A percentile compares a stretch with the other conserved stretches of the same genome.
Conservation (phyloP, 768 basidiomycete species). For the Tephrocybe sp. region DNA sequence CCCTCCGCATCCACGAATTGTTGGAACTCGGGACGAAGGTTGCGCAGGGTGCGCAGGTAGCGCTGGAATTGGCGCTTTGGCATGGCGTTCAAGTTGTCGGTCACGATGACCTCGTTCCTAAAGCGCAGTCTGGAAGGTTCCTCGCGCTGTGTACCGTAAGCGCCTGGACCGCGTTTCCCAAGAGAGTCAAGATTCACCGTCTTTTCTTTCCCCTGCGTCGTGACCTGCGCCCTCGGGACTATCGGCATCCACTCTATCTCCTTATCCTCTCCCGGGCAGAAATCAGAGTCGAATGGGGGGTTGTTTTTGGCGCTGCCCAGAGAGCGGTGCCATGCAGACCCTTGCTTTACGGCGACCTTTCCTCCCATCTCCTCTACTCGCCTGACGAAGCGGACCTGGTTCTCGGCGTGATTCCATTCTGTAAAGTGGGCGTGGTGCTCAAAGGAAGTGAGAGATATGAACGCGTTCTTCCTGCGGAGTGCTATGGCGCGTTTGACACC, state of each 20-base stretch:
- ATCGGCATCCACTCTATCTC: not conserved
- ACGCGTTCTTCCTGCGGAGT: conserved; percentile 59
- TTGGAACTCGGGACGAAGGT: conserved; percentile 55
- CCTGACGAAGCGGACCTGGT: conserved; percentile 65
- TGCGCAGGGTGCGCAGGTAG: conserved; percentile 61
- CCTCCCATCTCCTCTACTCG: conserved; percentile 65
- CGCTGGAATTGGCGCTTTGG: conserved; percentile 51
- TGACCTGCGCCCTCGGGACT: conserved; percentile 7
- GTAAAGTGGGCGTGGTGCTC: conserved; percentile 77
- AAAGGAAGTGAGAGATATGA: conserved; percentile 64
- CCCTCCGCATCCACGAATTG: conserved; percentile 35
- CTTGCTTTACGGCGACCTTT: conserved; percentile 26
- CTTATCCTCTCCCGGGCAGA: conserved; percentile 28
- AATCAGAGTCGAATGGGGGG: conserved; percentile 50
- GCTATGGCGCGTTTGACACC: conserved; percentile 84
- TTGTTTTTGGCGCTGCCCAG: conserved; percentile 35
- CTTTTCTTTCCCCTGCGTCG: conserved; percentile 1
- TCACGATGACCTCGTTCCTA: conserved; percentile 23
- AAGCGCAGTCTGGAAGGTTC: not conserved
- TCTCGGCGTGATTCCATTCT: conserved; percentile 71
- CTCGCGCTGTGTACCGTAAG: conserved; percentile 24
- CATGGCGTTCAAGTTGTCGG: conserved; percentile 65
- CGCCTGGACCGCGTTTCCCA: conserved; percentile 25
- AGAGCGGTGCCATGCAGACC: conserved; percentile 36
- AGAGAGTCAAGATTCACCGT: conserved; percentile 16